These are phyloP conservation scores for Castanopsis chinensis DNA, from an alignment of 306 rosid species.

Conservation along the genomic window DNA sequence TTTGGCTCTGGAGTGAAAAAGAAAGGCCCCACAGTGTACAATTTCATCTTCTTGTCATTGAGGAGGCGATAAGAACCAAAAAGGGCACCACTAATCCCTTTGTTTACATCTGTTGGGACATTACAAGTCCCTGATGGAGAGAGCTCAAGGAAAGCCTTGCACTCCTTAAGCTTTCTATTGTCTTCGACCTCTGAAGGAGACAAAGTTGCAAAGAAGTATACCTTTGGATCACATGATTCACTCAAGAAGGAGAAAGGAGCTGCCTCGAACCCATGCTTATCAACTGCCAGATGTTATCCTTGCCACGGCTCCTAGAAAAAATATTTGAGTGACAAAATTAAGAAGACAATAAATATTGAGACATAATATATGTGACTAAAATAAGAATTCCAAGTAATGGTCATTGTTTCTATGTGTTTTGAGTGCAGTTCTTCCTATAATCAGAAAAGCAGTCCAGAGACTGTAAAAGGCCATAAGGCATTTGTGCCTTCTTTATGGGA, in stretches of 20 bases:
- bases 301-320: conserved; percentile 38
- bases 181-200: conserved; percentile 33
- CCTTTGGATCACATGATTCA: conserved; percentile 35
- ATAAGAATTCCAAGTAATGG: neutral
- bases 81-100: conserved; percentile 39
- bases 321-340: neutral
- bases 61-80: conserved; percentile 46
- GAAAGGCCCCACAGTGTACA: conserved; percentile 50
- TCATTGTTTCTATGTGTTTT: no score
- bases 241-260: conserved; percentile 42
- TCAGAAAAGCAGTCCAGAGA: no score
- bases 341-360: neutral
- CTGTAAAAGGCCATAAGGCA: no score
- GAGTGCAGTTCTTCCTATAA: no score
- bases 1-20: conserved; percentile 23
- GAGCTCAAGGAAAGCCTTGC: conserved; percentile 45
- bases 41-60: conserved; percentile 30
- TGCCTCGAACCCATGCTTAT: conserved; percentile 37
- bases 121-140: conserved; percentile 42
- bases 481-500: no score
- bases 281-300: conserved; percentile 41
- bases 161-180: conserved; percentile 30
- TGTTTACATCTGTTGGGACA: conserved; percentile 43
- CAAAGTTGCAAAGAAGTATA: conserved; percentile 56
- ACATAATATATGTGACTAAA: neutral